phyloP scores from a whole-genome alignment of 106 monocot species.

The Dendrobium officinale region DNA sequence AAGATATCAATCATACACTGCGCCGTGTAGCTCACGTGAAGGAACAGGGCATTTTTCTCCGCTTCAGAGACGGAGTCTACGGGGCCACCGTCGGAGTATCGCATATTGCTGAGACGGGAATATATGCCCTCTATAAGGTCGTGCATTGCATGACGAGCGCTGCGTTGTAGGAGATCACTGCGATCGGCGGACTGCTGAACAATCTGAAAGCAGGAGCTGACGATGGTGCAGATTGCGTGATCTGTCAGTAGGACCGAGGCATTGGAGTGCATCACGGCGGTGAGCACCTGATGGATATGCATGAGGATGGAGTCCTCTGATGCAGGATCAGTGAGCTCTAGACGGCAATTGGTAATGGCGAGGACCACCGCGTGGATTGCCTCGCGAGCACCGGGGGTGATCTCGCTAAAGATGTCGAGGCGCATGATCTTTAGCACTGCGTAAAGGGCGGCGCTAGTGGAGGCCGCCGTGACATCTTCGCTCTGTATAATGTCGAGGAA shows the following conservation, averaged over 20 bases:
- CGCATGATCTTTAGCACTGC: constrained; percentile 67
- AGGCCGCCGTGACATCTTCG: constrained; percentile 64
- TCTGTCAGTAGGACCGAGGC: constrained; percentile 55
- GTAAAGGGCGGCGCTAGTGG: constrained; percentile 69
- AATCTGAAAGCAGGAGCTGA: constrained; percentile 84
- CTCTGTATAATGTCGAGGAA: constrained; percentile 72
- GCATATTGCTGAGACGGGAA: constrained; percentile 49
- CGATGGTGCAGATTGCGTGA: constrained; percentile 72
- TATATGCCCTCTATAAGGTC: constrained; percentile 75
- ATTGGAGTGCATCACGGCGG: constrained; percentile 28
- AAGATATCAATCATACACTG: constrained; percentile 82
- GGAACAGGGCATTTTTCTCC: constrained; percentile 8
- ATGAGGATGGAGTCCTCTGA: constrained; percentile 75
- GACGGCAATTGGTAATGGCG: constrained; percentile 54
- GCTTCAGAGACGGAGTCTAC: constrained; percentile 23
- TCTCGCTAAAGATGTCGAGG: constrained; percentile 62
- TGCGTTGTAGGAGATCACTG: constrained; percentile 68
- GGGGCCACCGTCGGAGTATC: not conserved
- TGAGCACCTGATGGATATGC: constrained; percentile 54
- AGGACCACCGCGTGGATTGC: constrained; percentile 60
- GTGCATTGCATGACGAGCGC: constrained; percentile 65
- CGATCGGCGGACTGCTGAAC: constrained; percentile 61
- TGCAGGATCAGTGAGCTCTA: constrained; percentile 52
- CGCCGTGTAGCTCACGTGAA: constrained; percentile 34
- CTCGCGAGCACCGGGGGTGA: constrained; percentile 62